These are phyloP conservation scores for Rhexocercosporidium sp. DNA, from an alignment of 2,329 filamentous ascomycete genomes.

Conservation along the genomic window DNA sequence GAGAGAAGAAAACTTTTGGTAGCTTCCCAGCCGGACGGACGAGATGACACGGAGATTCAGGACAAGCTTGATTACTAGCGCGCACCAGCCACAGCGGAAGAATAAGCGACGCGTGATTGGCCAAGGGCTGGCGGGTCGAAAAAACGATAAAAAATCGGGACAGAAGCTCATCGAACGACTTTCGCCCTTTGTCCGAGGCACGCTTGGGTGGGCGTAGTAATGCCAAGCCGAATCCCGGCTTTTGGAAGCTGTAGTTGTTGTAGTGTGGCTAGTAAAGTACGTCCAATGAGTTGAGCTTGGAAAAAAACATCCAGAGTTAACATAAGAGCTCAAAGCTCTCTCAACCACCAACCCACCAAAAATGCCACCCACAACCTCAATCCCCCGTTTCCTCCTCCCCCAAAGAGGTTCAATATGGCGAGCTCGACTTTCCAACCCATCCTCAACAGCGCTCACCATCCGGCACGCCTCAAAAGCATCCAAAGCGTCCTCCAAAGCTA, in stretches of 20 bases:
- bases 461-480: conserved; percentile 44
- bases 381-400: conserved; percentile 73
- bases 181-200: not conserved
- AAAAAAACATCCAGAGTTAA: too few species aligned
- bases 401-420: conserved; percentile 63
- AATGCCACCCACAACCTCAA: conserved; percentile 52
- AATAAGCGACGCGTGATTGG: too few species aligned
- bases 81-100: not conserved
- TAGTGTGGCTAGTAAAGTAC: too few species aligned
- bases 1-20: conserved; percentile 23
- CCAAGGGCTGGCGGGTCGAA: too few species aligned
- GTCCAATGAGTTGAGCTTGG: not conserved
- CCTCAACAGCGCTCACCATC: conserved; percentile 35
- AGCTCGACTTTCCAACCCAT: conserved; percentile 37
- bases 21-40: conserved; percentile 4
- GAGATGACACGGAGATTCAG: conserved; percentile 18
- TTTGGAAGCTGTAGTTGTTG: too few species aligned
- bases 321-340: conserved; percentile 1
- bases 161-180: not conserved
- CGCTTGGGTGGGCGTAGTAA: conserved; percentile 8
- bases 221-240: too few species aligned
- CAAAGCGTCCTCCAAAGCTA: not conserved
- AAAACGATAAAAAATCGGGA: too few species aligned
- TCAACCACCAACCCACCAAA: conserved; percentile 1
- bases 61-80: conserved; percentile 10